Evolutionary conservation across 192 early-diverging fungal species (phyloP), one percentile per base, ranked within the genome.

Genomic region (Backusella australiensis): DNA sequence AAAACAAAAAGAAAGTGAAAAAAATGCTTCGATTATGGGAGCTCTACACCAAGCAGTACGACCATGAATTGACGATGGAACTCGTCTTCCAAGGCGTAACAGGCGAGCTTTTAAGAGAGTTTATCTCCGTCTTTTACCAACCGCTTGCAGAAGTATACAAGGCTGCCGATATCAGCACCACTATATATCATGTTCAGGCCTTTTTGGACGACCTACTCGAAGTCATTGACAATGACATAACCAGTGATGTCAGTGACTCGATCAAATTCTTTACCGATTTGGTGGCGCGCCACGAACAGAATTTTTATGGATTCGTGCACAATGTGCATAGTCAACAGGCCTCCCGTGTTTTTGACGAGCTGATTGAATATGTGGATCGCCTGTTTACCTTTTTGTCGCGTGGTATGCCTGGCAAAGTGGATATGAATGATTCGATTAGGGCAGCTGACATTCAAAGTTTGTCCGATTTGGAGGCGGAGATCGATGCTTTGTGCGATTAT

Each of bases 271-370:
- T 83, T 79, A 85, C 82, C 4, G 77, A 81, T 12, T 66, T 89
- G 11, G 84, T 86, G 19, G 70, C 78, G 15, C 75, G 81, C 38
- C 88, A 89, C 35, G 66, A 86, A 15, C 79, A 80, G 15, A 77
- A 74, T 15, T 89, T 89, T 73, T 89, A 89, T 70, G 75, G 73
- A 23, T 89, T 88, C 77, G 86, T 89, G 1, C 85, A 88, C 49
- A 83, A 83, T 9, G 85, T 89, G n/a, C 84, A 89, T 42, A 79
- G 78, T 34, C 80, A 86, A 65, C 83, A 87, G 35, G 73, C 83
- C 19, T 79, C 84, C 0, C 75, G 81, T 4, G 78, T 89, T 14
- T 89, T 89, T 78, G 80, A 77, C 14, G 85, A 86, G n/a, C 68
- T 89, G 29, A 49, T 89, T 4, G 75, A 77, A 12, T 89, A 86